Percentiles rank a stretch among this genome's conserved stretches.
Conservation (phyloP, 2,329 filamentous ascomycete genomes). For the Chrysoporthe cubensis region DNA sequence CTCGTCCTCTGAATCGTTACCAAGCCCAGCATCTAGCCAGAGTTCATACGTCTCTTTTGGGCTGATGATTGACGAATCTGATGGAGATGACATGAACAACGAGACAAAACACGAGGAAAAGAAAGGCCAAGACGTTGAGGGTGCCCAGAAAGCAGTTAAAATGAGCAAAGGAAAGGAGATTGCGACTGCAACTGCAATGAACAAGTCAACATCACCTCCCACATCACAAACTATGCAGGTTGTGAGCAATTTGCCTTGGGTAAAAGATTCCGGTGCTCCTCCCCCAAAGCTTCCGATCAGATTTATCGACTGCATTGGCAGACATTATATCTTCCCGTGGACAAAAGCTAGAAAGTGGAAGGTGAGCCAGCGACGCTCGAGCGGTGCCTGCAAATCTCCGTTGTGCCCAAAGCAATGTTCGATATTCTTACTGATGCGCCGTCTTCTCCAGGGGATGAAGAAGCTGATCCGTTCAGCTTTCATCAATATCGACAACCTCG, state of each 20-base stretch:
- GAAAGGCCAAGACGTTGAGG: neutral
- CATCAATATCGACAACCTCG: constrained; percentile 20
- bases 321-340: constrained; percentile 28
- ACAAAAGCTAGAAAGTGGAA: constrained; percentile 28
- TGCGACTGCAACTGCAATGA: neutral
- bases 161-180: constrained; percentile 5
- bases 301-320: constrained; percentile 26
- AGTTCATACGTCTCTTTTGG: constrained; percentile 11
- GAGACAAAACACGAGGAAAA: neutral
- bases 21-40: neutral
- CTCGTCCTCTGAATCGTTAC: neutral
- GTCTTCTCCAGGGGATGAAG: constrained; percentile 17
- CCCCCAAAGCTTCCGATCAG: constrained; percentile 29
- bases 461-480: constrained; percentile 24
- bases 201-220: neutral
- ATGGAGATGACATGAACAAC: neutral
- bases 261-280: constrained; percentile 21
- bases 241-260: constrained; percentile 18
- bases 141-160: neutral
- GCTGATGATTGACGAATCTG: neutral
- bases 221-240: neutral
- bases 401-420: neutral
- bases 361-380: constrained; percentile 11
- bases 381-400: no score
- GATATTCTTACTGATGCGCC: neutral